Base-by-base conservation (phyloP, 345 rosid species). In the Dovyalis caffra region DNA sequence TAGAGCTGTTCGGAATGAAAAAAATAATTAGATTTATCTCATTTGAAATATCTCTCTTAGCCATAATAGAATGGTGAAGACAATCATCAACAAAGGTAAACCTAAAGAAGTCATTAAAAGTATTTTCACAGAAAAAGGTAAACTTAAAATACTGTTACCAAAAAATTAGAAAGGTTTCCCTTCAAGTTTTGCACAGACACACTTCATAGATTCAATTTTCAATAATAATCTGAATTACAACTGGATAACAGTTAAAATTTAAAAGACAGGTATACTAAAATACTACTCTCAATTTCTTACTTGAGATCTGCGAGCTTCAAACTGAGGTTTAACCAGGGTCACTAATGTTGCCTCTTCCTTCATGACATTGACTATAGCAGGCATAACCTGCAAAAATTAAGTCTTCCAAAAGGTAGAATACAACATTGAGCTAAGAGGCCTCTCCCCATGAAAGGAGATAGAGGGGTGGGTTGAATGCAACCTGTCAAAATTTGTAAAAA, bases 281-380 rank as follows among this genome's bases (percentile, higher is more conserved):
- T 31, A 18, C 66, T 31, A 31, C 38, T 72, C n/a, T n/a, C n/a
- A n/a, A n/a, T n/a, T 72, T 56, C 84, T 82, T 83, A 95, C 99
- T 81, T 95, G 99, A 78, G 92, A 84, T 79, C 98, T 85, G 53
- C 75, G 93, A 84, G 98, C 99, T 87, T 93, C 97, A 71, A 93
- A 95, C 64, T 93, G 99, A 77, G 99, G 98, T 82, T 95, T 95
- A 76, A 93, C 93, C 67, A 90, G 76, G 67, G 95, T 90, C 35
- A 95, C 85, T 76, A 95, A 78, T 51, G 83, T 79, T 60, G 97
- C 90, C 25, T 89, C 91, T 69, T 86, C 92, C 80, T 88, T 89
- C 98, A 95, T 95, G 72, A 89, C 88, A 80, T 88, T 90, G 40
- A 93, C 85, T 49, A 93, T 87, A 23, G 97, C 93, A 77, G 97